These are phyloP conservation scores for Mycena galopus DNA, from an alignment of 768 basidiomycete genomes.

Conservation along the genomic window DNA sequence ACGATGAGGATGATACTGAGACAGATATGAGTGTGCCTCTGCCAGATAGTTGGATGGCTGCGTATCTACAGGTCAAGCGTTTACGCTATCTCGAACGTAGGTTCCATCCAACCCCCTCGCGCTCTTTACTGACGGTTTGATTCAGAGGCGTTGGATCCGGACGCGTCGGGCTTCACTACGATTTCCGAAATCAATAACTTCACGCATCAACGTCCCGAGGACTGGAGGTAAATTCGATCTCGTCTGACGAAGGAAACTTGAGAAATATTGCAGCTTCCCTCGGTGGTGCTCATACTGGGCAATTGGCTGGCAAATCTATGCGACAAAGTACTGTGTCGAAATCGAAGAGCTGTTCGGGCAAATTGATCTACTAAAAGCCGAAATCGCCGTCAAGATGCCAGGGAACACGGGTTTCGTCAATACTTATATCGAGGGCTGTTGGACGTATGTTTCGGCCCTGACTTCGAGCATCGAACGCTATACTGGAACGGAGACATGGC, in stretches of 20 bases:
- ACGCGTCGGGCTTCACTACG: conserved; percentile 20
- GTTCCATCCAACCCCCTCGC: background rate
- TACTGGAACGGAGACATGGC: background rate
- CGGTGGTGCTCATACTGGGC: conserved; percentile 25
- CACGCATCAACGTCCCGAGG: conserved; percentile 10
- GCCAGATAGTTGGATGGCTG: conserved; percentile 1
- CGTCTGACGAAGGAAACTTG: background rate
- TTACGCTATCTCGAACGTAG: conserved; percentile 21
- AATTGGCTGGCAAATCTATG: conserved; percentile 26
- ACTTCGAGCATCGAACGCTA: conserved; percentile 6
- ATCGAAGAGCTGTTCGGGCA: conserved; percentile 23
- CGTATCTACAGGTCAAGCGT: conserved; percentile 18
- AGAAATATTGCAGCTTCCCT: background rate
- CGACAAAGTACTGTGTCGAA: conserved; percentile 24
- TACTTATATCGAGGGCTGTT: conserved; percentile 17
- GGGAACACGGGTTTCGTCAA: conserved; percentile 36
- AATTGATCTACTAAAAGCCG: background rate
- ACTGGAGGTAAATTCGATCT: conserved; percentile 15
- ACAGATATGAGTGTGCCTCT: background rate
- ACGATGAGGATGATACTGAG: conserved; percentile 23
- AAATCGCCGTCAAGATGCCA: conserved; percentile 14
- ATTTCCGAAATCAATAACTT: conserved; percentile 23
- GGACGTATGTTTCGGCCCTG: conserved; percentile 10
- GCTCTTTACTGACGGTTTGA: background rate
- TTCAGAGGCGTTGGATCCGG: conserved; percentile 11